Evolutionary conservation across 1,284 basidiomycete species (phyloP).

Genomic region (Jaminaea rosea): DNA sequence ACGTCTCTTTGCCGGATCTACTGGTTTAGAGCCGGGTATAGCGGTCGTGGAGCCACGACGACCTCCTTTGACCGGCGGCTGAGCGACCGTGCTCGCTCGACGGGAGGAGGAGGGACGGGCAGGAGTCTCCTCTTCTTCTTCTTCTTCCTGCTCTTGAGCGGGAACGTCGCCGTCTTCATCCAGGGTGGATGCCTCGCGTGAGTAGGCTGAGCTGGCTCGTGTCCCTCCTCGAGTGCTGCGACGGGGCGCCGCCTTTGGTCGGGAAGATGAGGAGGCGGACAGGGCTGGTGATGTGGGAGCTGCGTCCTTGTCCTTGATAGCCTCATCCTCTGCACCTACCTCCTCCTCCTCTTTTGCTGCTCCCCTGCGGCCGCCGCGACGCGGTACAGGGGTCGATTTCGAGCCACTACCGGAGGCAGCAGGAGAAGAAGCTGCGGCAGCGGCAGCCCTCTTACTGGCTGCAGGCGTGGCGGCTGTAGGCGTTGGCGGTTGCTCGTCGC

Average conservation of each 20-base stretch:
- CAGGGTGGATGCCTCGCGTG: background rate
- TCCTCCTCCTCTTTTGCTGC: slow-evolving; percentile 1
- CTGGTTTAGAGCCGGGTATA: background rate
- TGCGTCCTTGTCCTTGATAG: background rate
- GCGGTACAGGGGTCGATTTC: background rate
- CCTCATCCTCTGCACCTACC: background rate
- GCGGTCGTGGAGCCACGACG: background rate
- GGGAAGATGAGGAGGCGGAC: background rate
- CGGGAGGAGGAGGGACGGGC: background rate
- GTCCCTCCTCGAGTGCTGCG: background rate
- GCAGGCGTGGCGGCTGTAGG: background rate
- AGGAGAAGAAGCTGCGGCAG: background rate
- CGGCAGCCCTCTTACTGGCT: background rate
- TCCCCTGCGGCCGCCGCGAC: background rate
- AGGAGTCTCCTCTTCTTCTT: background rate
- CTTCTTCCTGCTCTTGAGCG: background rate
- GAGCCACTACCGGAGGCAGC: background rate
- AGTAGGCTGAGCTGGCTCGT: background rate
- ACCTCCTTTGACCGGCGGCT: background rate
- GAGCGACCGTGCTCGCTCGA: background rate
- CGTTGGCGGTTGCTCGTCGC: background rate
- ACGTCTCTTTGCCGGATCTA: background rate
- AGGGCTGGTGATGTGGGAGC: background rate
- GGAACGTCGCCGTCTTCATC: slow-evolving; percentile 1
- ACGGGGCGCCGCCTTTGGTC: background rate